Evolutionary conservation across 179 eudicot species (phyloP), one percentile per base, ranked within the genome.

Genomic region (Vitellaria paradoxa): DNA sequence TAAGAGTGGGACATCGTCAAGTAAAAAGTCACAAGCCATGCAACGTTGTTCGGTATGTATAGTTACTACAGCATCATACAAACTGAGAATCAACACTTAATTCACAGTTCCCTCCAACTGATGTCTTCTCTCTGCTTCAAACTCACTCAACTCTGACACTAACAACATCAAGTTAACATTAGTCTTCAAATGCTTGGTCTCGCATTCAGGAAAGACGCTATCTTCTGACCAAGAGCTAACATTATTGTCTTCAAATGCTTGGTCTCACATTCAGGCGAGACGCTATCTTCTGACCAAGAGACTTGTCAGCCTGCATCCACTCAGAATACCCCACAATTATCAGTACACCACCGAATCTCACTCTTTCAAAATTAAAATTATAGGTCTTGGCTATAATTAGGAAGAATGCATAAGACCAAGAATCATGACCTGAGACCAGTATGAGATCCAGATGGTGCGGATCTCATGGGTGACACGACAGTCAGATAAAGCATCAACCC

Each of bases 201-300:
- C 73, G 88, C 88, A 50, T 93, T 93, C 53, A 93, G 90, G 55
- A 85, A 90, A 57, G 87, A 87, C 12, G 97, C 94, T 9, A 93
- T 78, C 82, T 91, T 91, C 93, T 90, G 91, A 14, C 98, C 97
- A 60, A 93, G 76, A 53, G 40, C 59, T 52, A 13, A 7, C 59
- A 52, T 69, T 24, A 23, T n/a, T 42, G 23, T 70, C 74, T 79
- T 91, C 90, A 91, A 90, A 90, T 88, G 65, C 88, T 89, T 66
- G 98, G 98, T 85, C 88, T 93, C 73, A 89, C 88, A 50, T 93
- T 93, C 53, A 93, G 90, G 55, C 87, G 91, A 61, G 87, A 87
- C 12, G 98, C 94, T 9, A 93, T 78, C 82, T 91, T 93, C 93
- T 90, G 91, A 14, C 98, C 97, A 60, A 93, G 76, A 79, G 93